Percentiles rank a stretch among this genome's conserved stretches.
Evolutionary conservation across 208 protist genomes (phyloP).

Genomic region (Crithidia fasciculata): DNA sequence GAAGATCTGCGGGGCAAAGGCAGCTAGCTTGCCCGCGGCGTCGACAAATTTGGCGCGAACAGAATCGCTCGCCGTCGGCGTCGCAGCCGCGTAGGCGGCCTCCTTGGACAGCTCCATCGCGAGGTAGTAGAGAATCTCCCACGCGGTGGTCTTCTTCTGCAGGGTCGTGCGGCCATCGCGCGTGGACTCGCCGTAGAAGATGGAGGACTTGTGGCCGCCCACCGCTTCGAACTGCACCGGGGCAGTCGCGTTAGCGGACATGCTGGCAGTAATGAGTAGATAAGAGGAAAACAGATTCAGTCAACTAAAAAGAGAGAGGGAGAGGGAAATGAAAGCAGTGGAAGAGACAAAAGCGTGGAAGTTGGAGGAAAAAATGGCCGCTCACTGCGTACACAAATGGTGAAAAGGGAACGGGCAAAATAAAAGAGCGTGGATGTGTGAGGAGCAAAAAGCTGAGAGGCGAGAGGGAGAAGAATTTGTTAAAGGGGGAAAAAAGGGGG

Average conservation of each 20-base stretch:
- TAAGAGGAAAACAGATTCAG: not conserved
- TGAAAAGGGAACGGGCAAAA: not conserved
- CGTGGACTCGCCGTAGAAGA: constrained; percentile 56
- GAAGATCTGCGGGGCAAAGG: constrained; percentile 23
- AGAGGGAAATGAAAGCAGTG: not conserved
- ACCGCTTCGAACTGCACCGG: constrained; percentile 46
- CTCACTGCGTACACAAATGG: not conserved
- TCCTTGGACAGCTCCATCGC: constrained; percentile 40
- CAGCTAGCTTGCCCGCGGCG: constrained; percentile 24
- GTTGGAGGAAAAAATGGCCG: not conserved
- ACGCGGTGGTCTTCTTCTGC: constrained; percentile 65
- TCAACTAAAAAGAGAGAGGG: too few species aligned
- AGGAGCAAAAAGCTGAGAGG: too few species aligned
- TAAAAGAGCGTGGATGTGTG: not conserved
- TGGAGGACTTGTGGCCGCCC: constrained; percentile 60
- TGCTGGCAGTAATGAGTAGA: not conserved
- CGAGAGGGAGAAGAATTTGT: too few species aligned
- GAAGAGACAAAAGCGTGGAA: not conserved
- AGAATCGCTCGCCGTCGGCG: not conserved
- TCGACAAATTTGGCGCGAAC: constrained; percentile 24
- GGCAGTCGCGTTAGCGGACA: constrained; percentile 2
- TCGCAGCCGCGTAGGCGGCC: not conserved
- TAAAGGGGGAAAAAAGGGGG: not conserved
- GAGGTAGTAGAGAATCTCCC: constrained; percentile 78
- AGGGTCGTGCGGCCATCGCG: constrained; percentile 54